phyloP scores from a whole-genome alignment of 768 basidiomycete species.

The Agrocybe praecox region DNA sequence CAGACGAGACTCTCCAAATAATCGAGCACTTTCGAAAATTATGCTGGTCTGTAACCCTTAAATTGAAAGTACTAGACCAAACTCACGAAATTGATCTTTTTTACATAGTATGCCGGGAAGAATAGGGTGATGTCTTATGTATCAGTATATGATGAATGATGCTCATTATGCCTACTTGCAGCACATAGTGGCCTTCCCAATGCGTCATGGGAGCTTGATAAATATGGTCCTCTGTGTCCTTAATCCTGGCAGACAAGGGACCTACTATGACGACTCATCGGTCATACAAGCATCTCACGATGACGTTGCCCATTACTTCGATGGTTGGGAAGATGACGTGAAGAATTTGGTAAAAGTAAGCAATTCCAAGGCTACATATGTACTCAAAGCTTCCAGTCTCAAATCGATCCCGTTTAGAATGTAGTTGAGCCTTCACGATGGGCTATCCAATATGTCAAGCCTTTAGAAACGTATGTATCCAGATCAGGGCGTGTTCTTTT shows the following conservation, averaged over 20 bases:
- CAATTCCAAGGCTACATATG: too few relatives aligned
- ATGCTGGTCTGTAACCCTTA: conserved; percentile 22
- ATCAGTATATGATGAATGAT: neutral
- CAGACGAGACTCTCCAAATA: conserved; percentile 22
- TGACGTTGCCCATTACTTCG: conserved; percentile 39
- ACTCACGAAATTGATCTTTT: neutral
- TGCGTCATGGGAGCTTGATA: conserved; percentile 31
- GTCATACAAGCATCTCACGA: conserved; percentile 37
- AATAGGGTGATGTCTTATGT: conserved; percentile 20
- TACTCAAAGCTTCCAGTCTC: too few relatives aligned
- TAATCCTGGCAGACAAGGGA: conserved; percentile 29
- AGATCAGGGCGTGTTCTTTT: neutral
- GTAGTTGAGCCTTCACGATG: neutral
- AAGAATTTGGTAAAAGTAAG: conserved; percentile 44
- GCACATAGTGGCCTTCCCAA: conserved; percentile 37
- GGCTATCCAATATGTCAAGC: neutral
- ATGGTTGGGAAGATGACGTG: conserved; percentile 47
- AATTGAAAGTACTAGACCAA: neutral
- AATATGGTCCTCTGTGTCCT: conserved; percentile 31
- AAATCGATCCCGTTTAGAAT: neutral
- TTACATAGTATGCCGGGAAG: conserved; percentile 30
- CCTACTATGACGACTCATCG: conserved; percentile 32
- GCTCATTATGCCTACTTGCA: conserved; percentile 4
- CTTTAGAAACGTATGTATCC: neutral
- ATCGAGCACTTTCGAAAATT: conserved; percentile 24